phyloP scores from a whole-genome alignment of 2,329 filamentous ascomycete genomes.

The Hypocreales sp. region DNA sequence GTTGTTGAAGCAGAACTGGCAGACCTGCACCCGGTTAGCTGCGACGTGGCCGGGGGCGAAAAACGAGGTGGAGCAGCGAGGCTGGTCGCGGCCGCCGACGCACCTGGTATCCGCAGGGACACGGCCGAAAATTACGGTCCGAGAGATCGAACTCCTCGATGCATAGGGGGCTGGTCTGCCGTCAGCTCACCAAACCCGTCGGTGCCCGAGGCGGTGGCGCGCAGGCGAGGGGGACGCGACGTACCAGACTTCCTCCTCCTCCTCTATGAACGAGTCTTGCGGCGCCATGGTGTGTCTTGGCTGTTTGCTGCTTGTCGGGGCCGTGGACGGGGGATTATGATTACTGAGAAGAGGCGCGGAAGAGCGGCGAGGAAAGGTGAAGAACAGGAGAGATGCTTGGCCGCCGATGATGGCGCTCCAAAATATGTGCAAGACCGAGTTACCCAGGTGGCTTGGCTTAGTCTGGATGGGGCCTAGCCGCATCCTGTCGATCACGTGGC shows the following conservation, averaged over 20 bases:
- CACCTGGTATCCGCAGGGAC: constrained; percentile 97
- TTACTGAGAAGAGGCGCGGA: no score
- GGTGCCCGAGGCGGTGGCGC: constrained; percentile 1
- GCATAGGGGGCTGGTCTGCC: constrained; percentile 65
- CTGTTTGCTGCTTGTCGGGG: no score
- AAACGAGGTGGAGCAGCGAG: no score
- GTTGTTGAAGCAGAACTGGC: constrained; percentile 99
- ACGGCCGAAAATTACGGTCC: constrained; percentile 92
- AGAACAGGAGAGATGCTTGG: constrained; percentile 8
- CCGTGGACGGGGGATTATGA: no score
- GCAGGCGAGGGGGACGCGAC: no score
- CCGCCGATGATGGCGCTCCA: constrained; percentile 5
- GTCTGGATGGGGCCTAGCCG: no score
- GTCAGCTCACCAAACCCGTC: neutral
- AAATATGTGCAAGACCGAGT: constrained; percentile 7
- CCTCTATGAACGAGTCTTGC: constrained; percentile 56
- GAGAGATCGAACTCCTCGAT: constrained; percentile 98
- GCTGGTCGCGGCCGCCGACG: no score
- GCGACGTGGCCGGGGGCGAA: no score
- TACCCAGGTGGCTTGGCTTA: no score
- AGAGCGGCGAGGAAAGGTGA: constrained; percentile 10
- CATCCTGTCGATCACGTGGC: no score
- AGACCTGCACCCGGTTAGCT: constrained; percentile 71
- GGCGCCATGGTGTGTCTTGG: constrained; percentile 39
- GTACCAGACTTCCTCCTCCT: constrained; percentile 56